phyloP scores from a whole-genome alignment of 306 rosid genomes.

The Begonia peltatifolia region DNA sequence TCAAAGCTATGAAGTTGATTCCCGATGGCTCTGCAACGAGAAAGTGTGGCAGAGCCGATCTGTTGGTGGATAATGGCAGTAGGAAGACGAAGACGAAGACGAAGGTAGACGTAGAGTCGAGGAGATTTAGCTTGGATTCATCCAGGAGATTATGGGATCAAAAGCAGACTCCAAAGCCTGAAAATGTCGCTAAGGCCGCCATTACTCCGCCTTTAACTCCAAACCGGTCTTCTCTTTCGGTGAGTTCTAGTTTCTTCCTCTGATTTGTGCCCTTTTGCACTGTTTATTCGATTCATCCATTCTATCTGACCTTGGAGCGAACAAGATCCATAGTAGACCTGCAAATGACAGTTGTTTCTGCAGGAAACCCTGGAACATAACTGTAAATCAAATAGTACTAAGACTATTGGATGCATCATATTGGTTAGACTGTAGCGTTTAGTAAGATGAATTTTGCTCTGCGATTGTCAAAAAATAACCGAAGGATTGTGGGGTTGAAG shows the following conservation, averaged over 20 bases:
- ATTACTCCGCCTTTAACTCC: constrained; percentile 10
- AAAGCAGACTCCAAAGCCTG: constrained; percentile 2
- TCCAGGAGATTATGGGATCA: constrained; percentile 46
- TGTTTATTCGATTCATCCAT: too few species aligned
- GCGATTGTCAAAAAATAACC: too few species aligned
- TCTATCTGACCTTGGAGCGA: too few species aligned
- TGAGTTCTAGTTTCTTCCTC: too few species aligned
- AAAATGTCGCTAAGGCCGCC: constrained; percentile 5
- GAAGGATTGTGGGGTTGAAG: not conserved
- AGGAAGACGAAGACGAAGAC: not conserved
- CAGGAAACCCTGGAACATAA: too few species aligned
- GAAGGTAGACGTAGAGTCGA: constrained; percentile 11
- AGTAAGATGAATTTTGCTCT: too few species aligned
- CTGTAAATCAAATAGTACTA: too few species aligned
- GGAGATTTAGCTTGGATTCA: constrained; percentile 68
- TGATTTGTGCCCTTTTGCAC: too few species aligned
- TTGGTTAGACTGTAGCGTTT: too few species aligned
- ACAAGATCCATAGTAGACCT: too few species aligned
- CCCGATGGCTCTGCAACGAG: not conserved
- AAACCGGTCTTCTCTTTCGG: constrained; percentile 11
- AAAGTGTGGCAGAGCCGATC: constrained; percentile 1
- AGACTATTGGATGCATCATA: too few species aligned
- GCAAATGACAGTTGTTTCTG: too few species aligned
- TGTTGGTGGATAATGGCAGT: constrained; percentile 1
- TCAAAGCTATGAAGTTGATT: constrained; percentile 1